These are phyloP conservation scores for Pulchroboletus neoregius DNA, from an alignment of 1,284 basidiomycete species.

Conservation along the genomic window DNA sequence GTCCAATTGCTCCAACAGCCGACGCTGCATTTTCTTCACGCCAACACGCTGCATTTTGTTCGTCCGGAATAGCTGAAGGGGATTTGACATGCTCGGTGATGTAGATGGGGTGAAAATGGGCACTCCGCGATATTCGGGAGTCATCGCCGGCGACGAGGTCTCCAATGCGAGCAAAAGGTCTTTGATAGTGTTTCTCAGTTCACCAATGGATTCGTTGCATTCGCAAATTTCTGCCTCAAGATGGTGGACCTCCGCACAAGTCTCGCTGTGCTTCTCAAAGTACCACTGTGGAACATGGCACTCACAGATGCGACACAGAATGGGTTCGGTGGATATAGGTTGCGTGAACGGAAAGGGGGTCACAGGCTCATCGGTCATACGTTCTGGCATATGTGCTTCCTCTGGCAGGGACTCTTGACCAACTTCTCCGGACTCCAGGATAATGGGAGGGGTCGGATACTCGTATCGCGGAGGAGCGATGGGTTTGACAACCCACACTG, in stretches of 20 bases:
- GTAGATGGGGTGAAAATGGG: constrained; percentile 70
- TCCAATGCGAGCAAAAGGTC: constrained; percentile 67
- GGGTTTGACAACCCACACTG: constrained; percentile 99
- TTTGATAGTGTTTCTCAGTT: constrained; percentile 80
- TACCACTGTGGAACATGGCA: constrained; percentile 97
- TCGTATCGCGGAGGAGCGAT: constrained; percentile 67
- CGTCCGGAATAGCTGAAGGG: constrained; percentile 67
- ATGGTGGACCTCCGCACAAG: constrained; percentile 94
- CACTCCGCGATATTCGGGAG: constrained; percentile 86
- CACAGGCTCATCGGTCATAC: constrained; percentile 42
- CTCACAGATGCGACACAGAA: constrained; percentile 98
- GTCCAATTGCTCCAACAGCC: constrained; percentile 79
- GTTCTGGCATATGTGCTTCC: constrained; percentile 25
- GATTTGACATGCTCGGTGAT: constrained; percentile 63
- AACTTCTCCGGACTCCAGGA: constrained; percentile 54
- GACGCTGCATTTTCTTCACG: constrained; percentile 77
- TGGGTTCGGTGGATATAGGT: constrained; percentile 79
- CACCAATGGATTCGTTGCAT: constrained; percentile 89
- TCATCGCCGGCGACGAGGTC: constrained; percentile 53
- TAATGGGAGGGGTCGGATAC: constrained; percentile 52
- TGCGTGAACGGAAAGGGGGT: constrained; percentile 70
- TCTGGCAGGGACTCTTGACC: constrained; percentile 44
- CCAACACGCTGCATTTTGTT: constrained; percentile 76
- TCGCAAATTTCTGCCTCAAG: constrained; percentile 93
- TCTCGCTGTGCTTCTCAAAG: constrained; percentile 99